Evolutionary conservation across 148 eudicot genomes (phyloP).

Genomic region (Heliamphora exappendiculata): DNA sequence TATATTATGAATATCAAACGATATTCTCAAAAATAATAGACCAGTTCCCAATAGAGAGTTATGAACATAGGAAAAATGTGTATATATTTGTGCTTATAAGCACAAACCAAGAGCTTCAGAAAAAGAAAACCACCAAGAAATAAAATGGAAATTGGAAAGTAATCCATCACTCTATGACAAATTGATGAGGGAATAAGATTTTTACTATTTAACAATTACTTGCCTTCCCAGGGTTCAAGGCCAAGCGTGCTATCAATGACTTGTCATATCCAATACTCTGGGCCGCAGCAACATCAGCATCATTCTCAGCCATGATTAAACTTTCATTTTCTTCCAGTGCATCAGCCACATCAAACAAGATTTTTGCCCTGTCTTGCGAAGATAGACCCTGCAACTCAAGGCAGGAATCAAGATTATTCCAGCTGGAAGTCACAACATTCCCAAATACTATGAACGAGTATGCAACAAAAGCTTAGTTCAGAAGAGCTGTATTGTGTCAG

Average conservation of each 20-base stretch:
- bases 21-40: not conserved
- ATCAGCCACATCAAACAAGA: slow-evolving; percentile 33
- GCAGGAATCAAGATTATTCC: not conserved
- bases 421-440: not conserved
- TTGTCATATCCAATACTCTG: slow-evolving; percentile 29
- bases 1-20: not conserved
- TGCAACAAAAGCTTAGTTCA: not conserved
- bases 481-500: not conserved
- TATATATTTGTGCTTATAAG: not conserved
- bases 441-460: not conserved
- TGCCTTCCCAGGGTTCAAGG: slow-evolving; percentile 38
- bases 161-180: not conserved
- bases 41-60: not conserved
- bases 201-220: slow-evolving; percentile 9
- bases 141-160: not conserved
- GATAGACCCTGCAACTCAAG: slow-evolving; percentile 40
- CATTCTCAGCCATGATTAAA: slow-evolving; percentile 29
- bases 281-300: slow-evolving; percentile 51
- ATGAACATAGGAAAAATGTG: not conserved
- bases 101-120: not conserved
- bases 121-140: not conserved
- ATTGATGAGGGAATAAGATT: not conserved
- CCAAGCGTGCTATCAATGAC: slow-evolving; percentile 33
- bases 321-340: slow-evolving; percentile 42
- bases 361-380: slow-evolving; percentile 32